Evolutionary conservation across 306 rosid species (phyloP).

Genomic region (Pyrus bretschneideri): DNA sequence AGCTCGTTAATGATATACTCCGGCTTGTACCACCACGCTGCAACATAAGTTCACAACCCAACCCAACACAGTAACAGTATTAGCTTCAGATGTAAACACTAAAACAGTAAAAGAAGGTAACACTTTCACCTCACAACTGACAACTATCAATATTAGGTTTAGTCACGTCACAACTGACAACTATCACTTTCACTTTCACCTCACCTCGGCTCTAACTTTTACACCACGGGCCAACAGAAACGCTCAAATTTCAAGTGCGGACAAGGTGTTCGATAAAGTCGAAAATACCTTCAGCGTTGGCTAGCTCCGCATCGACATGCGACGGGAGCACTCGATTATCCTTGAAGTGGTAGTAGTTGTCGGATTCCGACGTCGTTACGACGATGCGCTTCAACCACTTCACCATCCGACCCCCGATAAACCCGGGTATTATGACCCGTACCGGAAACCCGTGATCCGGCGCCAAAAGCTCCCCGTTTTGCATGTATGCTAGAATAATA

Average conservation of each 20-base stretch:
- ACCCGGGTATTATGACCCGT: constrained; percentile 65
- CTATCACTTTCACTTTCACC: not conserved
- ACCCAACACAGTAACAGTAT: too few species aligned
- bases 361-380: constrained; percentile 53
- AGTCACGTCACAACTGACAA: not conserved
- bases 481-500: constrained; percentile 73
- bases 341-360: constrained; percentile 47
- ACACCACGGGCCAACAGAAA: not conserved
- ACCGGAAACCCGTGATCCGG: constrained; percentile 90
- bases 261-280: not conserved
- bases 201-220: not conserved
- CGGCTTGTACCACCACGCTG: constrained; percentile 95
- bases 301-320: constrained; percentile 72
- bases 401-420: constrained; percentile 77
- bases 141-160: not conserved
- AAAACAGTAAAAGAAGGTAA: too few species aligned
- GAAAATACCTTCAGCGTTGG: constrained; percentile 55
- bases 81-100: not conserved
- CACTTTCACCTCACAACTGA: too few species aligned
- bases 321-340: constrained; percentile 81
- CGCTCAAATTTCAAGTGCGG: not conserved
- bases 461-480: constrained; percentile 49
- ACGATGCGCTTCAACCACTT: constrained; percentile 79
- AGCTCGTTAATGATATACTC: constrained; percentile 74
- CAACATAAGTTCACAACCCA: not conserved